Conservation (phyloP, 2,329 filamentous ascomycete genomes). For the Clarireedia monteithiana region DNA sequence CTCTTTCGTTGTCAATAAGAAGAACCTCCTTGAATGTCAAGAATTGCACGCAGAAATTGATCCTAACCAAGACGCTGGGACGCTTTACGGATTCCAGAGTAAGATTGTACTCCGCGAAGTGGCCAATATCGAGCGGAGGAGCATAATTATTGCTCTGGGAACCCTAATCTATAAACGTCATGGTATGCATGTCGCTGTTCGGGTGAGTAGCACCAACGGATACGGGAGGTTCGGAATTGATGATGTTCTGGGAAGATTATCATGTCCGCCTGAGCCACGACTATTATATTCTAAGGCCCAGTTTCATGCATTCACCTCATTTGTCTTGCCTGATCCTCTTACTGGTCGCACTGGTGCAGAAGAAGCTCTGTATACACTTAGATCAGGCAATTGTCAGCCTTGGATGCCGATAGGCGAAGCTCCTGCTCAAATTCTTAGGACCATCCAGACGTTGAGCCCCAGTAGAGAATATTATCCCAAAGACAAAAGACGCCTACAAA, state of each 20-base stretch:
- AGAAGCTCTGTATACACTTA: slow-evolving; percentile 44
- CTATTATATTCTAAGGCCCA: slow-evolving; percentile 49
- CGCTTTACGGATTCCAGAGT: too few species aligned
- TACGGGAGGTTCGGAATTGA: slow-evolving; percentile 49
- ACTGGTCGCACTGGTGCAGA: slow-evolving; percentile 54
- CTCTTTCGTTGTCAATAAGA: too few species aligned
- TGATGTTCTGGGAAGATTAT: slow-evolving; percentile 43
- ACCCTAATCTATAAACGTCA: slow-evolving; percentile 21
- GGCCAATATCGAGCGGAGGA: too few species aligned
- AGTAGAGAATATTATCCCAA: slow-evolving; percentile 37
- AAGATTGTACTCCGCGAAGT: too few species aligned
- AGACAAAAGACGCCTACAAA: slow-evolving; percentile 35
- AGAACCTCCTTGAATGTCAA: too few species aligned
- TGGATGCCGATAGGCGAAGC: slow-evolving; percentile 14
- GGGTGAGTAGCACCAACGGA: slow-evolving; percentile 27
- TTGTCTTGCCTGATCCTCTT: slow-evolving; percentile 46
- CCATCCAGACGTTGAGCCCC: slow-evolving; percentile 26
- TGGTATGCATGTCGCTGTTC: slow-evolving; percentile 38
- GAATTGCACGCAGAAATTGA: too few species aligned
- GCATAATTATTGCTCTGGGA: background rate
- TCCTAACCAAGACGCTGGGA: too few species aligned
- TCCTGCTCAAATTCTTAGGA: background rate
- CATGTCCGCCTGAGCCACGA: slow-evolving; percentile 47
- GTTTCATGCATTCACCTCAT: slow-evolving; percentile 54
- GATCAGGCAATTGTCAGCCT: slow-evolving; percentile 37